Evolutionary conservation across 2,329 filamentous ascomycete species (phyloP).

Genomic region (Cyclaneusma minus): DNA sequence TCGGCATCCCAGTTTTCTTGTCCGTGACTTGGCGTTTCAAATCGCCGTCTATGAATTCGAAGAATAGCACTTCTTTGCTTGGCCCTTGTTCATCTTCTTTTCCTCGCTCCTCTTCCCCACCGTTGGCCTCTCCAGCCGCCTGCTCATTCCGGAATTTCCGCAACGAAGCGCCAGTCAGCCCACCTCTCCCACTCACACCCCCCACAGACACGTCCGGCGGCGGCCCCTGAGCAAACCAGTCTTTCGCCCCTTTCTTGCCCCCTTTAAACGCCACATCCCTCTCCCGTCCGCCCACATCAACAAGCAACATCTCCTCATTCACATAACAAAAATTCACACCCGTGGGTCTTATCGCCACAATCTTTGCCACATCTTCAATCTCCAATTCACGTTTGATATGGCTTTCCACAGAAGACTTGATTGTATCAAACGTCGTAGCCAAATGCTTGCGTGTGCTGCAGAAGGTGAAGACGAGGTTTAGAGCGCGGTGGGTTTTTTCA

Average conservation of each 20-base stretch:
- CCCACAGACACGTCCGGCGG: constrained; percentile 41
- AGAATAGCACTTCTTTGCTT: constrained; percentile 60
- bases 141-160: too few relatives aligned
- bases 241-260: constrained; percentile 31
- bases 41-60: constrained; percentile 88
- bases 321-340: constrained; percentile 77
- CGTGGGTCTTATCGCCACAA: constrained; percentile 62
- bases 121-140: constrained; percentile 5
- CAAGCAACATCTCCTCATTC: constrained; percentile 67
- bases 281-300: constrained; percentile 58
- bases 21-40: constrained; percentile 64
- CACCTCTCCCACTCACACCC: constrained; percentile 34
- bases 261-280: constrained; percentile 49
- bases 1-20: constrained; percentile 58
- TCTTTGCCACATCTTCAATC: constrained; percentile 67
- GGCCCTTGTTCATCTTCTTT: constrained; percentile 19
- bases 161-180: constrained; percentile 22
- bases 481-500: constrained; percentile 61
- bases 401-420: constrained; percentile 69
- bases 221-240: constrained; percentile 31
- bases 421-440: constrained; percentile 79
- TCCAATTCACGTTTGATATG: constrained; percentile 59
- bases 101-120: constrained; percentile 17
- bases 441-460: constrained; percentile 87
- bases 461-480: constrained; percentile 91